phyloP scores from a whole-genome alignment of 2,329 filamentous ascomycete genomes.

The Verticillium albo-atrum region DNA sequence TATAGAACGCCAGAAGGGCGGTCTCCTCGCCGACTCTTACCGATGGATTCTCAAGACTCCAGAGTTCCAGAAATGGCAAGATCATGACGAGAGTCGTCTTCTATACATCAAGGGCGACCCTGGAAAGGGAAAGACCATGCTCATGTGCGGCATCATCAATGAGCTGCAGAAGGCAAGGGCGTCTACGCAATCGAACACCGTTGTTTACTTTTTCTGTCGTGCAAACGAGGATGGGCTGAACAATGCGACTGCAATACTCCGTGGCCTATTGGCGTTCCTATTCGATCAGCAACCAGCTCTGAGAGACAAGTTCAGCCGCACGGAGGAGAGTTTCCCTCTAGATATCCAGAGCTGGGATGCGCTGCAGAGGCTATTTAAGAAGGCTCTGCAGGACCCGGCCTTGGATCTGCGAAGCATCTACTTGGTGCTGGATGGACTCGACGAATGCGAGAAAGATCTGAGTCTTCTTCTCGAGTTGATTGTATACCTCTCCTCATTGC shows the following conservation, averaged over 20 bases:
- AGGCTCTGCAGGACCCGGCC: conserved; percentile 30
- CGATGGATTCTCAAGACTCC: conserved; percentile 24
- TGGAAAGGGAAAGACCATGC: conserved; percentile 32
- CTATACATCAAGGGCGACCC: conserved; percentile 29
- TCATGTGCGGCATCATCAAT: conserved; percentile 21
- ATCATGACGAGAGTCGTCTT: conserved; percentile 14
- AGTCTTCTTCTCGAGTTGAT: conserved; percentile 31
- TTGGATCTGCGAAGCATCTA: conserved; percentile 15
- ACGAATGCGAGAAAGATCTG: conserved; percentile 16
- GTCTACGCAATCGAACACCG: not conserved
- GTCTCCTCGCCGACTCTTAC: conserved; percentile 21
- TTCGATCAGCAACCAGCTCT: conserved; percentile 24
- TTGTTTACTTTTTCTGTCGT: conserved; percentile 37
- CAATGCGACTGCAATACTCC: conserved; percentile 31
- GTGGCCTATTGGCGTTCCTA: conserved; percentile 36
- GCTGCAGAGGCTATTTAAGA: conserved; percentile 31
- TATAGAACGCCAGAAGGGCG: conserved; percentile 17
- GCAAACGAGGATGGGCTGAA: conserved; percentile 28
- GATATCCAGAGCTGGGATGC: conserved; percentile 21
- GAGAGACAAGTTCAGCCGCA: conserved; percentile 22
- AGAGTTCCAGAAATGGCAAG: conserved; percentile 20
- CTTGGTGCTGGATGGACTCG: conserved; percentile 27
- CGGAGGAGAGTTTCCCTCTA: conserved; percentile 30
- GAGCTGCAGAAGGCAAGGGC: conserved; percentile 13
- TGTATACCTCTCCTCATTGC: conserved; percentile 3